phyloP scores from a whole-genome alignment of 345 rosid species.

The Citropsis articulata region DNA sequence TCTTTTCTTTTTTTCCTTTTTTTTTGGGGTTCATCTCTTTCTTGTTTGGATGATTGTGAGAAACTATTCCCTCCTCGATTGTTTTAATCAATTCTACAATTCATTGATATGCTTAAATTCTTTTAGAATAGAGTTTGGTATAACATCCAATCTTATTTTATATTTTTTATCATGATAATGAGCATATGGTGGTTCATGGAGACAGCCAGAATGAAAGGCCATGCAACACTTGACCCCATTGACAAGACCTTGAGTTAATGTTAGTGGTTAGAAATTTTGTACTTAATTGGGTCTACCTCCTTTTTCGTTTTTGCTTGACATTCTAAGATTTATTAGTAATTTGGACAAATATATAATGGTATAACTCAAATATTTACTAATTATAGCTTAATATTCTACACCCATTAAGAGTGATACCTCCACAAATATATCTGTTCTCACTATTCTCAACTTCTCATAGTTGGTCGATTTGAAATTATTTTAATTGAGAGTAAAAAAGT shows the following conservation, averaged over 20 bases:
- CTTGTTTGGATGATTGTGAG: neutral
- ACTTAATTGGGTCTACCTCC: neutral
- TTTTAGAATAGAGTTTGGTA: slow-evolving; percentile 20
- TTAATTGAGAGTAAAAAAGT: neutral
- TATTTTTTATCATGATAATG: neutral
- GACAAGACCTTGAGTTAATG: slow-evolving; percentile 1
- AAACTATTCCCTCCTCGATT: neutral
- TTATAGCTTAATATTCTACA: too few species aligned
- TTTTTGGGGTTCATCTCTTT: neutral
- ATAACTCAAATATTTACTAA: too few species aligned
- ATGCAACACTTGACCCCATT: neutral
- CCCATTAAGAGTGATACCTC: too few species aligned
- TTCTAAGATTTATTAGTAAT: too few species aligned
- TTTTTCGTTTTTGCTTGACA: too few species aligned
- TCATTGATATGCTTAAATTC: neutral
- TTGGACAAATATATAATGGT: too few species aligned
- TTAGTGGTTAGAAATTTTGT: neutral
- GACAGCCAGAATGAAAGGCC: slow-evolving; percentile 3
- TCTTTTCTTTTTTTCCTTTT: neutral
- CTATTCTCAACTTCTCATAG: neutral
- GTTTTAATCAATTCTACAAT: neutral
- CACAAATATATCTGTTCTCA: too few species aligned
- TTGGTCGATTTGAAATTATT: neutral
- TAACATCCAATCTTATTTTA: slow-evolving; percentile 8
- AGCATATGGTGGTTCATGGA: neutral